phyloP scores from a whole-genome alignment of 202 grass and related monocot species.

The Bolboschoenoplectus hybrid region DNA sequence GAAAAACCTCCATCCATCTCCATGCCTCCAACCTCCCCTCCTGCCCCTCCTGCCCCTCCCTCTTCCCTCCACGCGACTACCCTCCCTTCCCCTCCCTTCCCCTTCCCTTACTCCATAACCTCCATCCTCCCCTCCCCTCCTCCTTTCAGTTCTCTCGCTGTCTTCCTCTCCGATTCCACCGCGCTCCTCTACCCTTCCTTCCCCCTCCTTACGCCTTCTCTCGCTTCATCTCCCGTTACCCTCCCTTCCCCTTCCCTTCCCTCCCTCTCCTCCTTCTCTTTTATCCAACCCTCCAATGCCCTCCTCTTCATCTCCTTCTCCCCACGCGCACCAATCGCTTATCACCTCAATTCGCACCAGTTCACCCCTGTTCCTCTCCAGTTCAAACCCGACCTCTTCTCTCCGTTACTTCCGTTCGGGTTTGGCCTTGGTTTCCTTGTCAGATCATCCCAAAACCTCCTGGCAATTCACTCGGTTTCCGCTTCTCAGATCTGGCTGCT shows the following conservation, averaged over 20 bases:
- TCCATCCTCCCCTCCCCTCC: constrained; percentile 33
- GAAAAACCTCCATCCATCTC: neutral
- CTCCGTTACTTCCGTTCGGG: constrained; percentile 57
- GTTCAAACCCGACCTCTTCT: constrained; percentile 18
- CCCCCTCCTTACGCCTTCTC: constrained; percentile 30
- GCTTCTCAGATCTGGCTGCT: constrained; percentile 91
- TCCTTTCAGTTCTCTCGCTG: constrained; percentile 55
- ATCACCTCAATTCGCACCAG: constrained; percentile 59
- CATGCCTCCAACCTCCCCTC: constrained; percentile 11
- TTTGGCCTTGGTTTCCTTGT: constrained; percentile 64
- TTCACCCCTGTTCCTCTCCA: constrained; percentile 33
- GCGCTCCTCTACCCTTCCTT: constrained; percentile 63
- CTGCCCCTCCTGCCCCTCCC: constrained; percentile 41
- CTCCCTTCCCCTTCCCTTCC: constrained; percentile 47
- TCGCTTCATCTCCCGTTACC: constrained; percentile 19
- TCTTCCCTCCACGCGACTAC: constrained; percentile 38
- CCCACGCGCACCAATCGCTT: constrained; percentile 37
- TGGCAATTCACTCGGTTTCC: constrained; percentile 64
- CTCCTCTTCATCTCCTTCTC: constrained; percentile 64
- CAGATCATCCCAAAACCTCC: constrained; percentile 58
- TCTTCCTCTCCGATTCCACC: constrained; percentile 71
- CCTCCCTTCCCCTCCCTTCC: constrained; percentile 33
- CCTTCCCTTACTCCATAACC: constrained; percentile 42
- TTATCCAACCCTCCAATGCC: constrained; percentile 60
- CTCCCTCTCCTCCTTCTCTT: constrained; percentile 56